Evolutionary conservation across 106 monocot species (phyloP).

Genomic region (Chionographis japonica): DNA sequence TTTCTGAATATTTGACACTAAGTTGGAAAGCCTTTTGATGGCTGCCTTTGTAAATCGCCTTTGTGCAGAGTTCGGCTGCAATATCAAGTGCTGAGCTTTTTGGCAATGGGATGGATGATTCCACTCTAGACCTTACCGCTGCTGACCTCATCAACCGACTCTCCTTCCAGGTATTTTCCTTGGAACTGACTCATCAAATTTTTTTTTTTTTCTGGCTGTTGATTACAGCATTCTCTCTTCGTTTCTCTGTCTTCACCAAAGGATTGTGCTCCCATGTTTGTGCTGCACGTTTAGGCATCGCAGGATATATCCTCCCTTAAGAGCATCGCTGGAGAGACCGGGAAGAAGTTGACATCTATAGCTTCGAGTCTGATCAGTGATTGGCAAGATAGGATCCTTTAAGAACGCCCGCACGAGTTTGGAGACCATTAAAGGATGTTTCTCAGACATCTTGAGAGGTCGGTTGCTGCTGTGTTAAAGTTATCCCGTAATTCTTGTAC

Average conservation of each 20-base stretch:
- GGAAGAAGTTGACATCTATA: constrained; percentile 67
- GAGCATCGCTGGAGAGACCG: constrained; percentile 75
- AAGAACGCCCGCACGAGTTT: background rate
- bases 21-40: background rate
- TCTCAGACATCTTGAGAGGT: too few species aligned
- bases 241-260: too few species aligned
- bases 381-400: constrained; percentile 77
- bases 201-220: too few species aligned
- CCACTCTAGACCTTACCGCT: constrained; percentile 58
- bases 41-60: background rate
- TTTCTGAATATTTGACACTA: background rate
- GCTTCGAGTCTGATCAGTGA: constrained; percentile 67
- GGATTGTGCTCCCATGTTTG: too few species aligned
- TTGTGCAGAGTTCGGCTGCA: constrained; percentile 52
- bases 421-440: too few species aligned
- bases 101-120: constrained; percentile 36
- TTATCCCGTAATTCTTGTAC: too few species aligned
- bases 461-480: too few species aligned
- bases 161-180: constrained; percentile 67
- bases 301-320: constrained; percentile 74
- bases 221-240: too few species aligned
- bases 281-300: constrained; percentile 40
- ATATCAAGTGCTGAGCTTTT: constrained; percentile 95
- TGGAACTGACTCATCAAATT: too few species aligned
- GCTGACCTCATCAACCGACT: constrained; percentile 68